Base-by-base conservation (phyloP, 176 grass and related monocot species). In the Paspalum notatum region DNA sequence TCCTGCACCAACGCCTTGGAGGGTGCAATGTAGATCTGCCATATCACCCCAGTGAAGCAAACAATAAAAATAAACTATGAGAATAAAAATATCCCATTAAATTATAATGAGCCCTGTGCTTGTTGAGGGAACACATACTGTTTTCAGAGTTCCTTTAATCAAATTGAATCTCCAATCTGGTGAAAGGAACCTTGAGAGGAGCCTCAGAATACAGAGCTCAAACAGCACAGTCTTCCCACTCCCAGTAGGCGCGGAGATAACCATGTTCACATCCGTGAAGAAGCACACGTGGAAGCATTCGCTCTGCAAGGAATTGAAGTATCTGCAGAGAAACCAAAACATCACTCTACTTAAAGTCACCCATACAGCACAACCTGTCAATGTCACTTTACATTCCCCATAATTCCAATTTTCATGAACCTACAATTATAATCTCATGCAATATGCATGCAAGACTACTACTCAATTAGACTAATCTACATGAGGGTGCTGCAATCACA, bases 281-380 rank as follows among this genome's bases (percentile, higher is more conserved):
- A 91, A 98, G 58, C 95, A 94, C 25, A 73, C 81, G 32, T 86
- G 71, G 79, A 93, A 94, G 66, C 95, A 98, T 71, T 98, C 95
- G 54, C 95, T 93, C 74, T 98, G 95, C 89, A 94, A 76, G 69
- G 95, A 98, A 77, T 98, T 98, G 80, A 98, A 98, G 75, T 93
- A 98, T 82, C 95, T 98, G 80, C 56, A 68, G 53, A 76, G 59
- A 73, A 67, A 62, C 46, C 58, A 77, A 77, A 68, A 43, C 52
- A 21, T 54, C 14, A 77, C 48, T 44, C 14, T 4, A 60, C 24
- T 5, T 24, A 60, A 26, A 43, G 12, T 8, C 51, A 68, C 49
- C 27, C 21, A 51, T 50, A 61, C 32, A 67, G 16, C 52, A 59
- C 48, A 52, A 12, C 2, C 37, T 26, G 13, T 53, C 18, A 55